A percentile compares a stretch with the other conserved stretches of the same genome.
Conservation (phyloP, 441 rosid genomes). For the Cnidoscolus chayamansa region DNA sequence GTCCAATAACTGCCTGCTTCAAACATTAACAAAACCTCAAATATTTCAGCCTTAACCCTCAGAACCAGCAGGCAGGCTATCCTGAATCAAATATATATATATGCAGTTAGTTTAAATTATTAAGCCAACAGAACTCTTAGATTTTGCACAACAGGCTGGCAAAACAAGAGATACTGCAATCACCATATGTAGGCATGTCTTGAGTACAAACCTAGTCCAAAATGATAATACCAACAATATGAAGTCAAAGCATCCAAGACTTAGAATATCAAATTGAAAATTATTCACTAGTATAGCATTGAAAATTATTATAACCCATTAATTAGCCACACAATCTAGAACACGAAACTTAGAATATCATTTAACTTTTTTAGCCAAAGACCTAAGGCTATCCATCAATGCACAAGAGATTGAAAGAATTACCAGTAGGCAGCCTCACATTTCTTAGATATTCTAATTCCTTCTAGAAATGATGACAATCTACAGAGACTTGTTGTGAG, state of each 20-base stretch:
- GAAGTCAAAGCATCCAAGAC: not conserved
- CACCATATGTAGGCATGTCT: not conserved
- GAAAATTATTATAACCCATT: not conserved
- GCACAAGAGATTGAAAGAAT: not conserved
- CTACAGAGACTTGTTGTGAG: not conserved
- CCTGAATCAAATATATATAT: not conserved
- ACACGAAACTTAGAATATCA: not conserved
- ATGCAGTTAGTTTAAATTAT: not conserved
- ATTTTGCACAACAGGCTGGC: not conserved
- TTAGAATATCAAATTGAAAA: too few species aligned
- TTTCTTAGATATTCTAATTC: not conserved
- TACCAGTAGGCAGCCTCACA: not conserved
- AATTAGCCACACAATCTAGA: not conserved
- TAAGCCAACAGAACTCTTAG: not conserved
- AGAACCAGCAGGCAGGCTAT: too few species aligned
- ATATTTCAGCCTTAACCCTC: too few species aligned
- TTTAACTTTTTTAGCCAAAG: too few species aligned
- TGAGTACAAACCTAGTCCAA: not conserved
- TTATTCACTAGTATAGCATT: not conserved
- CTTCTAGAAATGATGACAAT: not conserved
- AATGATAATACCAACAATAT: not conserved
- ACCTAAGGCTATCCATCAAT: not conserved
- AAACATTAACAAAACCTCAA: too few species aligned
- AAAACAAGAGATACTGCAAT: conserved; percentile 8
- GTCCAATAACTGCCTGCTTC: too few species aligned